Base-by-base conservation (phyloP, 306 rosid species). In the Prosopis cineraria region DNA sequence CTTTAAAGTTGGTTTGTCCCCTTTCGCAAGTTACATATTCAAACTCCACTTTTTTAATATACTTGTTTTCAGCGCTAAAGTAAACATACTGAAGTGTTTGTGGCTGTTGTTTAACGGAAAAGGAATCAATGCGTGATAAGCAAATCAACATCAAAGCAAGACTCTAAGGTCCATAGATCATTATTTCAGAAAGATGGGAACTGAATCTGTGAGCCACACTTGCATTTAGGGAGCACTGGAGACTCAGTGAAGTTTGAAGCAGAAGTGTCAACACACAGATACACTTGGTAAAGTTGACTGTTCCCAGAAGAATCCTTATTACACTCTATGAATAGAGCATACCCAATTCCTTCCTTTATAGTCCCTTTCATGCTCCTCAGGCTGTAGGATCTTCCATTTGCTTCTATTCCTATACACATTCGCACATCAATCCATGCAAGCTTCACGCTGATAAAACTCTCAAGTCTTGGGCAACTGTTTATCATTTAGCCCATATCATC, bases 161-260 rank as follows among this genome's bases (percentile, higher is more conserved):
- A n/a, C 29, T n/a, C n/a, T 50, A 19, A 50, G 20, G 27, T 50
- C 58, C 20, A n/a, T 50, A 11, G 11, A 9, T n/a, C 8, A 53
- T n/a, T 20, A 56, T 25, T n/a, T 48, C 78, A 88, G 75, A 89
- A 91, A 53, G 91, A 20, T 33, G 96, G 88, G 80, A 89, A 87
- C 69, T 80, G 25, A 86, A 87, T 77, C 3, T 10, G 3, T 2
- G 93, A 79, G 11, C 78, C 83, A 74, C 85, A 89, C 78, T 43
- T 69, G 29, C 72, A 68, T 0, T 1, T n/a, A 0, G 93, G 93
- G 36, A 82, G 75, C 17, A 81, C 81, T 5, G 97, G 88, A 43
- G 94, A 89, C 5, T 89, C 69, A n/a, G 78, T 70, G 74, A 89
- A 66, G 12, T 55, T 30, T 0, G 90, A 47, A 0, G 80, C 92